Evolutionary conservation across 441 rosid genomes (phyloP), one percentile per base, ranked within the genome.

Genomic region (Hypseocharis bilobata): DNA sequence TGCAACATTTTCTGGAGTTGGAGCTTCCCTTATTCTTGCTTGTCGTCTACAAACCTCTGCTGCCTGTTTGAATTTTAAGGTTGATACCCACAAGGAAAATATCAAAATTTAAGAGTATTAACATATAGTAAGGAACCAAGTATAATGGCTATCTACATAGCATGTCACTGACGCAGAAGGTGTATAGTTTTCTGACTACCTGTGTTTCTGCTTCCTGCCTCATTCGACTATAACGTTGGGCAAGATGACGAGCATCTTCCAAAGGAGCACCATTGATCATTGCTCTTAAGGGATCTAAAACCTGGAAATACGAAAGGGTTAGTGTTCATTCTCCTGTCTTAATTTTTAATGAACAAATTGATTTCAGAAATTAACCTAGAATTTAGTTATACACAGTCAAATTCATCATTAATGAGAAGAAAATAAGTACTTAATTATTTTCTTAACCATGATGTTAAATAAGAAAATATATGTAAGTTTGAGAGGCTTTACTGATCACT

Each of bases 231-330:
- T 89, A 89, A 56, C 92, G 94, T 76, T 92, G 96, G 57, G 96
- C 96, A 42, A 92, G 89, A 84, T 85, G 94, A 40, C 98, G 96
- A 38, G 96, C 96, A 72, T 92, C 98, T 77, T 92, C 96, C 65
- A 92, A 69, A 63, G 94, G 89, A 72, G 91, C 49, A 64, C 94
- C 92, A 2, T 25, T 73, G 17, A 78, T 68, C 94, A 89, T 92
- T 77, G 98, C 89, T 75, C 96, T 90, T 62, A 92, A 70, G 63
- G 96, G 96, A 81, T 92, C 98, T 75, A 88, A 78, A 49, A 92
- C 81, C 98, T 91, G 76, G n/a, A 72, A 14, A 1, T 60, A 78
- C 65, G 63, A 42, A 20, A 58, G 62, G 36, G 4, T 61, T 30
- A 64, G 29, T 22, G 22, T 60, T 60, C 36, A 56, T 56, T 34